Evolutionary conservation across 345 rosid genomes (phyloP).

Genomic region (Zanthoxylum bungeanum): DNA sequence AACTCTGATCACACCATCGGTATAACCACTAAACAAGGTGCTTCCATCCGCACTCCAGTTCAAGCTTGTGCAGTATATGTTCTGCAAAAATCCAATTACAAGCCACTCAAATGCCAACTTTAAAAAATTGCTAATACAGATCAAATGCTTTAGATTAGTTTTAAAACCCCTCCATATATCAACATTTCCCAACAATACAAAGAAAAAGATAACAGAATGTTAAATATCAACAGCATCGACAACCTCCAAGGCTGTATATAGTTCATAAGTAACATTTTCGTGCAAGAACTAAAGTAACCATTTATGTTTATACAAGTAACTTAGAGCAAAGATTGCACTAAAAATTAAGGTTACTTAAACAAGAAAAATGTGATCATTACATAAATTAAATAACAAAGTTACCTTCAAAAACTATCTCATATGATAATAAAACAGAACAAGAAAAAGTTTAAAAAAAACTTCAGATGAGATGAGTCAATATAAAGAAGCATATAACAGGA

Average conservation of each 20-base stretch:
- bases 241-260: too few relatives aligned
- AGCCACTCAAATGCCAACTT: too few relatives aligned
- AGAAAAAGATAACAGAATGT: not conserved
- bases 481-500: too few relatives aligned
- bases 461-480: too few relatives aligned
- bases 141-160: not conserved
- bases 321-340: not conserved
- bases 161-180: not conserved
- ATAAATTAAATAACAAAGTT: too few relatives aligned
- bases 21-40: constrained; percentile 90
- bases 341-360: too few relatives aligned
- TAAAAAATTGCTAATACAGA: not conserved
- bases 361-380: too few relatives aligned
- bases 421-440: too few relatives aligned
- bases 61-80: constrained; percentile 85
- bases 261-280: not conserved
- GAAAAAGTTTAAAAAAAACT: too few relatives aligned
- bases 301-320: too few relatives aligned
- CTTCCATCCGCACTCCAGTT: constrained; percentile 96
- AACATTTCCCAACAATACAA: not conserved
- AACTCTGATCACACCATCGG: constrained; percentile 93
- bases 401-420: not conserved
- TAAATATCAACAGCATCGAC: not conserved
- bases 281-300: not conserved
- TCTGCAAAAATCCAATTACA: constrained; percentile 39